phyloP scores from a whole-genome alignment of 1,284 basidiomycete genomes.

The Moesziomyces antarcticus region DNA sequence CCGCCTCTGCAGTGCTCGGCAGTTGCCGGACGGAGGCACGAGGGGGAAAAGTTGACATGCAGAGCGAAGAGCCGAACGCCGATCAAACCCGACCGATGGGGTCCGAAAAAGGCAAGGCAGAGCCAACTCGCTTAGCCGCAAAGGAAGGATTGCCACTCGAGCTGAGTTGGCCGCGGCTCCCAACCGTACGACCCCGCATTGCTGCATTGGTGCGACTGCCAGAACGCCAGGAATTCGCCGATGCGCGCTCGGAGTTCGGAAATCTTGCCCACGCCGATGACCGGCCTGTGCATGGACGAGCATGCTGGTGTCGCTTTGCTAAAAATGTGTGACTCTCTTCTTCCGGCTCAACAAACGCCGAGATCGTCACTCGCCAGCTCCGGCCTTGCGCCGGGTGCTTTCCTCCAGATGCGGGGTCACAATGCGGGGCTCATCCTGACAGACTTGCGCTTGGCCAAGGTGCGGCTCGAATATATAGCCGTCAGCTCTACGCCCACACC shows the following conservation, averaged over 20 bases:
- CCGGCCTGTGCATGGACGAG: not conserved
- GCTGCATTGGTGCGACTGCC: constrained; percentile 3
- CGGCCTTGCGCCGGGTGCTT: too few species aligned
- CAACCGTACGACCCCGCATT: not conserved
- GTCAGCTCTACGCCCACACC: not conserved
- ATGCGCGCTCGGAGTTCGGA: constrained; percentile 19
- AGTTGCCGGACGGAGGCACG: too few species aligned
- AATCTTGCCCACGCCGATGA: constrained; percentile 11
- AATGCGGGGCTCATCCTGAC: not conserved
- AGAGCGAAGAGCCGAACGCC: constrained; percentile 6
- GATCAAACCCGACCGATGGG: constrained; percentile 8
- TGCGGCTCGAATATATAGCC: constrained; percentile 1
- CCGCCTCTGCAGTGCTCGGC: not conserved
- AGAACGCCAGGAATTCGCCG: constrained; percentile 1
- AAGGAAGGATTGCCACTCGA: not conserved
- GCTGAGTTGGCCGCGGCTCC: constrained; percentile 3
- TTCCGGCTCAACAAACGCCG: constrained; percentile 8
- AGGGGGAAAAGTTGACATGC: too few species aligned
- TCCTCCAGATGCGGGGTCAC: constrained; percentile 25
- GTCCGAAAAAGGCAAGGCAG: not conserved
- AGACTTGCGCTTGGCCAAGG: not conserved
- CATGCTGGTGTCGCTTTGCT: too few species aligned
- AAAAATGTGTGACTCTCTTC: not conserved
- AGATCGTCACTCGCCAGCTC: not conserved
- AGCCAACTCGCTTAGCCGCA: constrained; percentile 8